Evolutionary conservation across 345 rosid species (phyloP).

Genomic region (Aquilaria yunnanensis): DNA sequence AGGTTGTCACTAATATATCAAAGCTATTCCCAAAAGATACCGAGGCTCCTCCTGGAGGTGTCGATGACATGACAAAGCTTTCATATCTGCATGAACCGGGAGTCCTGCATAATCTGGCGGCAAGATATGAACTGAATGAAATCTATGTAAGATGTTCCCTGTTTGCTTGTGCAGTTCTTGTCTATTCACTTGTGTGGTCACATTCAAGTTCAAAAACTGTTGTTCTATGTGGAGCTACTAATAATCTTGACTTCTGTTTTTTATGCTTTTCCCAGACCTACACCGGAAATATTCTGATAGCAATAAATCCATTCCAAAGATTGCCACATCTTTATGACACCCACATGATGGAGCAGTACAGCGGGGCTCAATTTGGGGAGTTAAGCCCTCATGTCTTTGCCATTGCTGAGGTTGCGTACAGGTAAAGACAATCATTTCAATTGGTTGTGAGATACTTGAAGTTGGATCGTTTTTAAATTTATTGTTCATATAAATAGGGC

Average conservation of each 20-base stretch:
- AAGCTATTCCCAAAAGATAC: constrained; percentile 73
- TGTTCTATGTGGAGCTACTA: background rate
- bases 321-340: constrained; percentile 87
- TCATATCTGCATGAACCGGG: constrained; percentile 95
- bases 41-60: constrained; percentile 85
- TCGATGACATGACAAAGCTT: constrained; percentile 94
- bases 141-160: constrained; percentile 54
- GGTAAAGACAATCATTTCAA: constrained; percentile 21
- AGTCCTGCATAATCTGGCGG: constrained; percentile 63
- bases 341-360: constrained; percentile 94
- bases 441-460: no score
- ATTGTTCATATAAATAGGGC: constrained; percentile 41
- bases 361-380: constrained; percentile 75
- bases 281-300: constrained; percentile 85
- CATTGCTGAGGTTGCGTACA: constrained; percentile 86
- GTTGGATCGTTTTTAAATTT: background rate
- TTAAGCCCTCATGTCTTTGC: constrained; percentile 97
- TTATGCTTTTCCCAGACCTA: constrained; percentile 53
- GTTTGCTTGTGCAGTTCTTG: no score
- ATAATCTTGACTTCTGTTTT: background rate
- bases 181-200: no score
- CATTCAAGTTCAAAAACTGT: no score
- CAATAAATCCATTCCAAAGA: constrained; percentile 91
- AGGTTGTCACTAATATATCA: constrained; percentile 66
- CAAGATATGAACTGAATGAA: constrained; percentile 86